Conservation (phyloP, 495 filamentous ascomycete species). For the Penicillium salamii region DNA sequence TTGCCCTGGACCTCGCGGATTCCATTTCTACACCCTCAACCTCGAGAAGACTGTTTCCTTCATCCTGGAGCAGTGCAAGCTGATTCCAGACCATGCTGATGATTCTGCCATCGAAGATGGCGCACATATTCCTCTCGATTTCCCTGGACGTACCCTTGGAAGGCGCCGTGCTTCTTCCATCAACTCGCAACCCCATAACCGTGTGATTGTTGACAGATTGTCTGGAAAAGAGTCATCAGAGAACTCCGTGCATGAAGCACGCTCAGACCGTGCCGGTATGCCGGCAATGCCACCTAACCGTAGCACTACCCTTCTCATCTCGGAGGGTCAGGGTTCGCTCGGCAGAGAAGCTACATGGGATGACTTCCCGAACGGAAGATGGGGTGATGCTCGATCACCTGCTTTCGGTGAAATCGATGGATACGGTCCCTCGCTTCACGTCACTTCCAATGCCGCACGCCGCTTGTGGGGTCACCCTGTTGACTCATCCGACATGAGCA, state of each 20-base stretch:
- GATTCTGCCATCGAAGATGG: constrained; percentile 41
- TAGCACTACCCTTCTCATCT: constrained; percentile 84
- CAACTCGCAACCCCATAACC: constrained; percentile 67
- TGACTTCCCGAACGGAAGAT: constrained; percentile 96
- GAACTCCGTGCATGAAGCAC: constrained; percentile 54
- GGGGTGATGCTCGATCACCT: constrained; percentile 85
- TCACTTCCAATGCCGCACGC: constrained; percentile 72
- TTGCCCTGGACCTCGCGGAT: constrained; percentile 62
- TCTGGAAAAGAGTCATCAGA: constrained; percentile 35
- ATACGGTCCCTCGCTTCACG: constrained; percentile 86
- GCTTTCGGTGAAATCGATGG: constrained; percentile 96
- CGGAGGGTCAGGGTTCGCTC: constrained; percentile 84
- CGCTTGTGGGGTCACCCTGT: constrained; percentile 80
- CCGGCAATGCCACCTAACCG: constrained; percentile 48
- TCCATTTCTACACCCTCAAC: constrained; percentile 98
- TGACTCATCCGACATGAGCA: constrained; percentile 63
- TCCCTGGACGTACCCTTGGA: constrained; percentile 22
- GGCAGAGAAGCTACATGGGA: constrained; percentile 98
- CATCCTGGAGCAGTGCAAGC: constrained; percentile 78
- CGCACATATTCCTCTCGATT: constrained; percentile 35
- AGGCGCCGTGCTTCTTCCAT: constrained; percentile 50
- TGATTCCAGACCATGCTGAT: constrained; percentile 59
- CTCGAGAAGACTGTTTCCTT: constrained; percentile 95
- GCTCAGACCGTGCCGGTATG: constrained; percentile 41
- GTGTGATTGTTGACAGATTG: constrained; percentile 69